Evolutionary conservation across 805 yeast genomes (phyloP).

Genomic region (Ogataea populi-albae): DNA sequence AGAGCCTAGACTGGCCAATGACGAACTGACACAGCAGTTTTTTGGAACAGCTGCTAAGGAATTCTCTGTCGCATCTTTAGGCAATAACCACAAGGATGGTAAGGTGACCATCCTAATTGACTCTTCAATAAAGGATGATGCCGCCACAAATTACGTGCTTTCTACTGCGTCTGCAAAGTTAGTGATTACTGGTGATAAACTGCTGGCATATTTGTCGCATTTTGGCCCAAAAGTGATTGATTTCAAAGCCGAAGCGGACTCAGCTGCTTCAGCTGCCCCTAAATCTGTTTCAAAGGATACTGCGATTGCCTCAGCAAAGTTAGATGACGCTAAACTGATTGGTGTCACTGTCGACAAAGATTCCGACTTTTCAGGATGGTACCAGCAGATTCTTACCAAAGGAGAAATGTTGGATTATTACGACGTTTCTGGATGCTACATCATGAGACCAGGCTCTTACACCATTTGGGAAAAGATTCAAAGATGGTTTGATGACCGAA

Average conservation of each 20-base stretch:
- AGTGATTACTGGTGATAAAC: slow-evolving; percentile 43
- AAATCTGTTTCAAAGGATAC: slow-evolving; percentile 27
- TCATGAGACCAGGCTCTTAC: slow-evolving; percentile 93
- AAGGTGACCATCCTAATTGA: slow-evolving; percentile 63
- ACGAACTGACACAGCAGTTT: slow-evolving; percentile 67
- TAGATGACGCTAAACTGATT: slow-evolving; percentile 84
- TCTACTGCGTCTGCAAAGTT: slow-evolving; percentile 54
- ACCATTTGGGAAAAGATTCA: slow-evolving; percentile 94
- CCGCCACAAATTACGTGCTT: slow-evolving; percentile 38
- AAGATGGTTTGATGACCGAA: slow-evolving; percentile 73
- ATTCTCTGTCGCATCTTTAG: slow-evolving; percentile 55
- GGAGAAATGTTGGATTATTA: slow-evolving; percentile 99
- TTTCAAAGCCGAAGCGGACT: slow-evolving; percentile 43
- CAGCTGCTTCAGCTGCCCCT: slow-evolving; percentile 34
- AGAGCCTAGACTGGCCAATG: slow-evolving; percentile 86
- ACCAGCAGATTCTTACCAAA: slow-evolving; percentile 91
- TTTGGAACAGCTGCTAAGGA: slow-evolving; percentile 58
- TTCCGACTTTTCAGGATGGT: slow-evolving; percentile 94
- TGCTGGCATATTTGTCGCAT: slow-evolving; percentile 48
- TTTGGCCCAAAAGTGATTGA: slow-evolving; percentile 56
- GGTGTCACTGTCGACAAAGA: slow-evolving; percentile 96
- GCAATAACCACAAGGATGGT: slow-evolving; percentile 44
- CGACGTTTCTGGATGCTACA: slow-evolving; percentile 98
- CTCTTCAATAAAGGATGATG: slow-evolving; percentile 42
- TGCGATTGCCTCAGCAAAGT: slow-evolving; percentile 40